phyloP scores from a whole-genome alignment of 441 rosid genomes.

The Pelargonium myrrhifolium region DNA sequence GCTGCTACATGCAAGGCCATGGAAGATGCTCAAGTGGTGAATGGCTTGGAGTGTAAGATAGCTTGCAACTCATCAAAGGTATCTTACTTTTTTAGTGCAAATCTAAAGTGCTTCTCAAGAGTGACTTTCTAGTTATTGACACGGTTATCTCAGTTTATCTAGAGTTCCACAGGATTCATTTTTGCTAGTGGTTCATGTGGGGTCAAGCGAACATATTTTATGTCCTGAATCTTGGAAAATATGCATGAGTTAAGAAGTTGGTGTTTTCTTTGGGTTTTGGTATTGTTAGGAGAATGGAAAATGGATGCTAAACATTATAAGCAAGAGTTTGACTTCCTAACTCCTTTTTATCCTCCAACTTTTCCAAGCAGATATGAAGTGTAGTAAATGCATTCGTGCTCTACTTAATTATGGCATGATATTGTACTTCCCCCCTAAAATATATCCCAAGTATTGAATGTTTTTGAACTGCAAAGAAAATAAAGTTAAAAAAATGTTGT shows the following conservation, averaged over 20 bases:
- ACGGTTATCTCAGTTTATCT: no score
- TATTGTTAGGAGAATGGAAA: background rate
- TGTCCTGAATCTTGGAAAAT: background rate
- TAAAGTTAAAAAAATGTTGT: background rate
- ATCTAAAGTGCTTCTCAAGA: constrained; percentile 29
- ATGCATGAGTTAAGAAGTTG: background rate
- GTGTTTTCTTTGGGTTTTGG: background rate
- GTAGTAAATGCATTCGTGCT: no score
- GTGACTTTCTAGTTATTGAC: background rate
- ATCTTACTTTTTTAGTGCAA: background rate
- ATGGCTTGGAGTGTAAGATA: constrained; percentile 89
- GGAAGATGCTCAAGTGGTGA: constrained; percentile 53
- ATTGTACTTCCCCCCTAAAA: no score
- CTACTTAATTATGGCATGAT: no score
- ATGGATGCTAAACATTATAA: no score
- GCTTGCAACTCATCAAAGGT: constrained; percentile 94
- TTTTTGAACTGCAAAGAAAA: background rate
- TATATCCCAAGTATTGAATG: background rate
- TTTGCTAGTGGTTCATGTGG: no score
- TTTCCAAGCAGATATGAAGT: background rate
- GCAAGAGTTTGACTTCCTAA: background rate
- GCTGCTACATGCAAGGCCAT: constrained; percentile 24
- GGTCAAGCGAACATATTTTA: background rate
- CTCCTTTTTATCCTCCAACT: background rate
- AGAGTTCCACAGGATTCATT: no score